These are phyloP conservation scores for Aspergillus bridgeri DNA, from an alignment of 495 filamentous ascomycete species.

Conservation along the genomic window DNA sequence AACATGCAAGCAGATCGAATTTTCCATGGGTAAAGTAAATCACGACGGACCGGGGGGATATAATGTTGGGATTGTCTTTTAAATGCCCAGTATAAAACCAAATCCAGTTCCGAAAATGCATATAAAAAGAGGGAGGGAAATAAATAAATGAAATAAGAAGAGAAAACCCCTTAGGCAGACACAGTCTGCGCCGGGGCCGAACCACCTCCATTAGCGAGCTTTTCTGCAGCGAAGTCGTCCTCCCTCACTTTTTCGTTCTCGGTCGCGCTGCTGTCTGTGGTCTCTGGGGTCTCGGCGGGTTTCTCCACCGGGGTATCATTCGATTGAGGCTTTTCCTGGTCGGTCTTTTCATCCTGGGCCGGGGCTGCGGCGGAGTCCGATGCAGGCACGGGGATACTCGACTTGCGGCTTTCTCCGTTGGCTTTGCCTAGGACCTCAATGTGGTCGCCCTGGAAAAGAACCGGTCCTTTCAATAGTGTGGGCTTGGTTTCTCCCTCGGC, in stretches of 20 bases:
- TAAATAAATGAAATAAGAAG: not conserved
- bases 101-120: not conserved
- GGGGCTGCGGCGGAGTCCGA: not conserved
- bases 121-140: not conserved
- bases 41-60: not conserved
- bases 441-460: conserved; percentile 38
- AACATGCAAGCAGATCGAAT: not conserved
- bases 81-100: not conserved
- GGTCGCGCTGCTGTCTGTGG: not conserved
- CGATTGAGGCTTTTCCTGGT: not conserved
- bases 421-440: conserved; percentile 40
- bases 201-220: conserved; percentile 3
- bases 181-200: not conserved
- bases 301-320: not conserved
- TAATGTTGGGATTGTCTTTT: not conserved
- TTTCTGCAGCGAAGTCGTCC: not conserved
- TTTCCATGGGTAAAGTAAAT: not conserved
- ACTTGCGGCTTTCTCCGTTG: conserved; percentile 36
- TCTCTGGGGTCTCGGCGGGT: too few relatives aligned
- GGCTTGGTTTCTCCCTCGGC: conserved; percentile 28
- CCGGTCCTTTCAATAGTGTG: conserved; percentile 37
- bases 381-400: conserved; percentile 26
- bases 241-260: conserved; percentile 2
- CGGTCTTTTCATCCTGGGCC: not conserved
- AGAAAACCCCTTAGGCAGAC: not conserved